Conservation (phyloP, 1,284 basidiomycete species). For the Lentinula novae-zelandiae region DNA sequence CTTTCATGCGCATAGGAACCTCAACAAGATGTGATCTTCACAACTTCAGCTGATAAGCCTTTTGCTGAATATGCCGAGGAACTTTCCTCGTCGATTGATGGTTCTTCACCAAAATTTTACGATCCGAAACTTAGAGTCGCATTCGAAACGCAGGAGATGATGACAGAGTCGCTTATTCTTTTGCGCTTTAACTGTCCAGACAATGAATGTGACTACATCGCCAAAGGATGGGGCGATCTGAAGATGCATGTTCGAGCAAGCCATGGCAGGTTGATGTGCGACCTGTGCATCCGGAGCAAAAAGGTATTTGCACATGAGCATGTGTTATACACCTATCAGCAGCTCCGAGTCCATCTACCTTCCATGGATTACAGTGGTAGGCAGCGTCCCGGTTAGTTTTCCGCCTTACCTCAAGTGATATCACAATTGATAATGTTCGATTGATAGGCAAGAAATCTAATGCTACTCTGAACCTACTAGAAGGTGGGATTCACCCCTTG, state of each 20-base stretch:
- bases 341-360: slow-evolving; percentile 78
- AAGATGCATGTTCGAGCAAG: slow-evolving; percentile 74
- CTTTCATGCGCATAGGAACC: slow-evolving; percentile 51
- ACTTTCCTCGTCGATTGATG: slow-evolving; percentile 34
- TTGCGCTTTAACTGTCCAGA: slow-evolving; percentile 89
- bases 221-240: slow-evolving; percentile 85
- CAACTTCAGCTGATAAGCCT: slow-evolving; percentile 58
- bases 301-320: slow-evolving; percentile 98
- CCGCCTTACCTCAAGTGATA: neutral
- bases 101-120: slow-evolving; percentile 42
- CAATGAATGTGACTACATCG: slow-evolving; percentile 77
- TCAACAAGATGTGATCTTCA: slow-evolving; percentile 82
- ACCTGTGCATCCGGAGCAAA: slow-evolving; percentile 86
- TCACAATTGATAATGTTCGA: slow-evolving; percentile 18
- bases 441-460: neutral
- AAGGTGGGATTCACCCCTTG: slow-evolving; percentile 75
- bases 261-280: slow-evolving; percentile 83
- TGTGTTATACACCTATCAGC: slow-evolving; percentile 70
- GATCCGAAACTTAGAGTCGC: slow-evolving; percentile 78
- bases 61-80: slow-evolving; percentile 59
- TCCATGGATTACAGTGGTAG: slow-evolving; percentile 48
- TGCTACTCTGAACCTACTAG: slow-evolving; percentile 50
- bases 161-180: slow-evolving; percentile 91
- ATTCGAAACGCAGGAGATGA: slow-evolving; percentile 92
- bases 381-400: neutral